Base-by-base conservation (phyloP, 176 grass and related monocot species). In the Aegilops longissima region DNA sequence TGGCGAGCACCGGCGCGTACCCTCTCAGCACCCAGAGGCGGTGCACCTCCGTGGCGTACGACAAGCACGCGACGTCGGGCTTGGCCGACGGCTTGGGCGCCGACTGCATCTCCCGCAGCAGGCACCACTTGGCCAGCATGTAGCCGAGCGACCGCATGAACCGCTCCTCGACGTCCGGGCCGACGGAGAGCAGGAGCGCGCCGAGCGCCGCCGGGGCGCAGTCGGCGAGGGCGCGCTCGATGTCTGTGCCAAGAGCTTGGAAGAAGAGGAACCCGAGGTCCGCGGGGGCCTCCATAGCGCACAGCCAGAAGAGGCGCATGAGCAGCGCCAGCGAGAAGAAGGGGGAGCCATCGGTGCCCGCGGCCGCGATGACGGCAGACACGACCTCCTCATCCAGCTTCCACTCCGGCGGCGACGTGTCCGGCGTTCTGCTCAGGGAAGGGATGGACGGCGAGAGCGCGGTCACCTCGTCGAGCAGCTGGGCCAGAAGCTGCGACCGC, bases 121-220 rank as follows among this genome's bases (percentile, higher is more conserved):
- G 25, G 81, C 95, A 98, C 90, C 93, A 95, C 87, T 98, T 95
- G 42, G 87, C 85, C 59, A 95, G 88, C 96, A 98, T 95, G 88
- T 98, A 98, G 20, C 96, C 93, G 67, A 95, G 91, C 62, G 93
- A 98, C 29, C 91, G 88, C 89, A 95, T 85, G 82, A 92, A 92
- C 20, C 63, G 83, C 58, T 84, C 86, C 86, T 98, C 93, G 30
- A 90, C 62, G 76, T 98, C 96, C 30, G 88, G 88, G 20, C 96
- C 96, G 24, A 83, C 88, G 9, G 81, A 33, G 51, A 86, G 86
- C 68, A 98, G 88, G 78, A 95, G 90, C 36, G 25, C 42, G 77
- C 30, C 70, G 39, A 98, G 86, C 51, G 88, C 86, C 20, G 24
- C 86, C 23, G 24, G 79, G 2, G 77, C 40, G 87, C 81, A 89